Percentiles rank a stretch among this genome's conserved stretches.
These are phyloP conservation scores for Colletotrichum phormii DNA, from an alignment of 2,329 filamentous ascomycete genomes.

Conservation along the genomic window DNA sequence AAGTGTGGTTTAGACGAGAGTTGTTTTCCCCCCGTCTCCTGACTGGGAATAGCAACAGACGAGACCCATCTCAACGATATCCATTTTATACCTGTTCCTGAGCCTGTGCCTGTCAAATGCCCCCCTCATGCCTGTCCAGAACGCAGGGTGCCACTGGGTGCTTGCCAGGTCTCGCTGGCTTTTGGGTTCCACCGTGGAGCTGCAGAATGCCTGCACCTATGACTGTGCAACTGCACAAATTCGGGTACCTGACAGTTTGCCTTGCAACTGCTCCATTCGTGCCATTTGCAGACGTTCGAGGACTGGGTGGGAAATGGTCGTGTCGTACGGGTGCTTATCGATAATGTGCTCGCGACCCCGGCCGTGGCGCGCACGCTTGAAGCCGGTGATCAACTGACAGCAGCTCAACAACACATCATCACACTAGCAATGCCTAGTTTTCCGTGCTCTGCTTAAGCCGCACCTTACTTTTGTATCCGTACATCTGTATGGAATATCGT, in stretches of 20 bases:
- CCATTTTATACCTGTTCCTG: conserved; percentile 1
- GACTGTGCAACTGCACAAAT: conserved; percentile 18
- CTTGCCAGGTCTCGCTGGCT: conserved; percentile 17
- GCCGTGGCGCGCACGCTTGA: not conserved
- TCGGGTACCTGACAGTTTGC: conserved; percentile 32
- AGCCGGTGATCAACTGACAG: not conserved
- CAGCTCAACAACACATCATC: not conserved
- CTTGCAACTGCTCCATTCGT: not conserved
- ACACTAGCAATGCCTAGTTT: not conserved
- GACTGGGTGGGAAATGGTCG: not conserved
- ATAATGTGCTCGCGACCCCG: not conserved
- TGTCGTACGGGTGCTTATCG: not conserved
- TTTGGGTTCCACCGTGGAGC: conserved; percentile 26
- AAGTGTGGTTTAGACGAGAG: not conserved
- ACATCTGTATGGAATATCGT: not conserved
- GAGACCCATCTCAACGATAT: not conserved
- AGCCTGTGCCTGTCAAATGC: conserved; percentile 19
- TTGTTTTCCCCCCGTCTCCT: not conserved
- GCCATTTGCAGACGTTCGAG: not conserved
- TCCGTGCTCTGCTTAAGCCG: not conserved
- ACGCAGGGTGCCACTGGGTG: conserved; percentile 10
- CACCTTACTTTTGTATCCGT: not conserved
- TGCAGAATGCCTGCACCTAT: not conserved
- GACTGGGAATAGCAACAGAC: not conserved
- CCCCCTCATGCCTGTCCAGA: conserved; percentile 18